Evolutionary conservation across 768 basidiomycete genomes (phyloP).

Genomic region (Sporobolomyces pararoseus): DNA sequence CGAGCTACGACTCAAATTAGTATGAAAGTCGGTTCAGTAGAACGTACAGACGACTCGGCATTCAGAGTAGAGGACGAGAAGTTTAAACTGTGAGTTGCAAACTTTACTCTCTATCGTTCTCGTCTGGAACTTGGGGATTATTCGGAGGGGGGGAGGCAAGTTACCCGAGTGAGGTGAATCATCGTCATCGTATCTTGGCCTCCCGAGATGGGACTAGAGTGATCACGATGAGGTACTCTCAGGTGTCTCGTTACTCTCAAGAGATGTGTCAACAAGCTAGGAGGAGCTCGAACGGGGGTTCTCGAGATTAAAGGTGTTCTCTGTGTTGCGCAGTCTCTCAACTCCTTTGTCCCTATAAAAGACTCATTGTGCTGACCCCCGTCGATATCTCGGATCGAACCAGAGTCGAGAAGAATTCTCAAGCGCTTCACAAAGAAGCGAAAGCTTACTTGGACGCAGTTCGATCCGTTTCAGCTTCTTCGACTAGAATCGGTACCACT

Average conservation of each 20-base stretch:
- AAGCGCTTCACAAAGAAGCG: conserved; percentile 85
- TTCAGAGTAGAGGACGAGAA: conserved; percentile 85
- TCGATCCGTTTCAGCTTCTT: conserved; percentile 60
- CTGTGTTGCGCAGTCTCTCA: too few species aligned
- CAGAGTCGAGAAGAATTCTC: conserved; percentile 95
- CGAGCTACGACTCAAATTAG: conserved; percentile 93
- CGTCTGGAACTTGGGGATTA: background rate
- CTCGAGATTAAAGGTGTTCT: too few species aligned
- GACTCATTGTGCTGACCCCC: too few species aligned
- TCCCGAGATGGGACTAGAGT: too few species aligned
- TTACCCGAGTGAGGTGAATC: too few species aligned
- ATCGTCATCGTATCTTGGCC: too few species aligned
- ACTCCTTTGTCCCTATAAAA: background rate
- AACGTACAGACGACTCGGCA: conserved; percentile 88
- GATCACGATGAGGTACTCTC: too few species aligned
- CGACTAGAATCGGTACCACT: conserved; percentile 52
- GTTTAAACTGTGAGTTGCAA: conserved; percentile 68
- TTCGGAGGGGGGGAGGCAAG: background rate
- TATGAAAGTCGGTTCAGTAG: conserved; percentile 98
- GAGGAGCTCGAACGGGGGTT: too few species aligned
- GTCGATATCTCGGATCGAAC: background rate
- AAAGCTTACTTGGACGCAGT: conserved; percentile 93
- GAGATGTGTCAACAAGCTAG: too few species aligned
- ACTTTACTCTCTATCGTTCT: background rate
- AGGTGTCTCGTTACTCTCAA: too few species aligned